A percentile compares a stretch with the other conserved stretches of the same genome.
phyloP scores from a whole-genome alignment of 345 rosid genomes.

The Rhizophora apiculata region DNA sequence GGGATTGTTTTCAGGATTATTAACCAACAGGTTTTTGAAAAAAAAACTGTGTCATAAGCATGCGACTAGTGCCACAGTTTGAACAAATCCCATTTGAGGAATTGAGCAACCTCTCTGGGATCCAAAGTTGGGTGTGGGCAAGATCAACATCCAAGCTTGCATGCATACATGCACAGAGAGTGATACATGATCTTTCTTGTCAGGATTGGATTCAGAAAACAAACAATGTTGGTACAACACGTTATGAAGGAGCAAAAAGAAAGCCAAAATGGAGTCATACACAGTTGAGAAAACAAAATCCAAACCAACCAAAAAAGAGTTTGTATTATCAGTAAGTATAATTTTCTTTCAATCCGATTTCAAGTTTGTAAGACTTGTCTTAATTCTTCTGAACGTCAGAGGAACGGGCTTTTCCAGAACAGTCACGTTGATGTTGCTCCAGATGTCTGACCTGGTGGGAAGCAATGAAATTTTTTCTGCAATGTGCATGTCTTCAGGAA shows the following conservation, averaged over 20 bases:
- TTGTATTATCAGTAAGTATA: background rate
- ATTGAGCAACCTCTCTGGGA: no score
- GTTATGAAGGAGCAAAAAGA: background rate
- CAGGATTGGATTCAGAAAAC: background rate
- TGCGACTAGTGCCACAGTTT: no score
- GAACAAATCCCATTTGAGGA: no score
- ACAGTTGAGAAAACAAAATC: background rate
- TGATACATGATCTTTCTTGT: background rate
- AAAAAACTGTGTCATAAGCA: no score
- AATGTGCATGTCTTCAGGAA: slow-evolving; percentile 74
- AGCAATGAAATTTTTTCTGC: slow-evolving; percentile 65
- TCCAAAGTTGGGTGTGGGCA: no score
- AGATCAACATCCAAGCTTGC: no score
- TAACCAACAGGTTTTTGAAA: no score
- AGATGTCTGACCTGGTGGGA: slow-evolving; percentile 69
- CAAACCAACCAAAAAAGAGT: background rate
- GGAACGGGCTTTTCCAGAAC: slow-evolving; percentile 68
- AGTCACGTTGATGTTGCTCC: slow-evolving; percentile 73
- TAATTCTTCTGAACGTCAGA: slow-evolving; percentile 50
- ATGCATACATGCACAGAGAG: no score
- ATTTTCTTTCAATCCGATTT: slow-evolving; percentile 2
- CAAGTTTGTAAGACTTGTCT: slow-evolving; percentile 26
- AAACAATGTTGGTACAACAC: background rate
- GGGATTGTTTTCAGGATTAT: no score
- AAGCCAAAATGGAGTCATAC: background rate